Evolutionary conservation across 139 green algal species (phyloP).

Genomic region (Tetradesmus lagerheimii): DNA sequence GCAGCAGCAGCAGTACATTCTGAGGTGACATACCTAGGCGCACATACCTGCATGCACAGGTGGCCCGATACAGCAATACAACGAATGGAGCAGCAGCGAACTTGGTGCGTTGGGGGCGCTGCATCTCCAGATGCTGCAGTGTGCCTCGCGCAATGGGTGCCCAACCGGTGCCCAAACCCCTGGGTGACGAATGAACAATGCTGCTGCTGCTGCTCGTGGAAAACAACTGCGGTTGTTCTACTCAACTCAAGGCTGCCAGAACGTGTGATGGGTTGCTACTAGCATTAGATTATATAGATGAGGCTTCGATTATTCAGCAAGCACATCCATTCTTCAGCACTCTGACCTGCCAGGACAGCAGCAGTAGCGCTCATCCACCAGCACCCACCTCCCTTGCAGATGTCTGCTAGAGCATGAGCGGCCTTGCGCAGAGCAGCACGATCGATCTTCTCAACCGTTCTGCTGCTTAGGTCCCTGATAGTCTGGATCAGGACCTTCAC

Average conservation of each 20-base stretch:
- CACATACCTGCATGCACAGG: background rate
- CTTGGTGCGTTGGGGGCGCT: too few relatives aligned
- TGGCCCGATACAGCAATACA: background rate
- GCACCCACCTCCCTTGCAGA: constrained; percentile 70
- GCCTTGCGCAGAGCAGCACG: constrained; percentile 58
- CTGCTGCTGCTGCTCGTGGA: too few relatives aligned
- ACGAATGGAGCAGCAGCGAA: constrained; percentile 33
- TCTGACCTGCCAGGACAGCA: background rate
- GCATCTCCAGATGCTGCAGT: too few relatives aligned
- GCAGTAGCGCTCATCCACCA: background rate
- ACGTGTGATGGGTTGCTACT: too few relatives aligned
- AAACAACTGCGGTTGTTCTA: too few relatives aligned
- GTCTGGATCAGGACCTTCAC: constrained; percentile 20
- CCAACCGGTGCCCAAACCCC: too few relatives aligned
- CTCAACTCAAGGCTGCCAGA: too few relatives aligned
- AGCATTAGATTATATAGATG: too few relatives aligned
- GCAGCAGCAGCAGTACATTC: background rate
- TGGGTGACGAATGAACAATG: too few relatives aligned
- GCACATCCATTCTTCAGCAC: background rate
- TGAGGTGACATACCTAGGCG: background rate
- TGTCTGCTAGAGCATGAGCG: constrained; percentile 74
- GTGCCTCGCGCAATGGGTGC: too few relatives aligned
- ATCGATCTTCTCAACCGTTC: constrained; percentile 50
- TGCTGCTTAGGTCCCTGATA: background rate
- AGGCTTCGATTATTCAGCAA: too few relatives aligned